A percentile compares a stretch with the other conserved stretches of the same genome.
Conservation (phyloP, 2,329 filamentous ascomycete genomes). For the Aspergillus eucalypticola region DNA sequence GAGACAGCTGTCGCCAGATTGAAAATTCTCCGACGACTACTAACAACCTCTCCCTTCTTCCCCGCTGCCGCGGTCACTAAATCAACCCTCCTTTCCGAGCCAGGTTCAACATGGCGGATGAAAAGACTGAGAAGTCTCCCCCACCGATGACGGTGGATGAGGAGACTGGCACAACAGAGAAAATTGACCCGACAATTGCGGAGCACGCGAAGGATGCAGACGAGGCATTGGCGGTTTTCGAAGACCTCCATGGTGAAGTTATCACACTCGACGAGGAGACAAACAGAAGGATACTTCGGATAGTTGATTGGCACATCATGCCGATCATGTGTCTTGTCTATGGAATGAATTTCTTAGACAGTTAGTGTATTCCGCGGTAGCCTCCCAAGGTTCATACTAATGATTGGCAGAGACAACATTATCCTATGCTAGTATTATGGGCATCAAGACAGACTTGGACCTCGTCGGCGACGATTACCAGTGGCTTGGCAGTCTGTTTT, state of each 20-base stretch:
- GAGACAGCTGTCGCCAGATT: neutral
- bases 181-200: slow-evolving; percentile 40
- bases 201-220: slow-evolving; percentile 61
- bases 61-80: neutral
- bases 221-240: slow-evolving; percentile 61
- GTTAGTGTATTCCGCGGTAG: slow-evolving; percentile 24
- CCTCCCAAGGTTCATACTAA: neutral
- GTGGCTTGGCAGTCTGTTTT: slow-evolving; percentile 56
- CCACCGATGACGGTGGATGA: slow-evolving; percentile 20
- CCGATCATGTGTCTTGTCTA: slow-evolving; percentile 61
- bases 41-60: neutral
- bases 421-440: slow-evolving; percentile 57
- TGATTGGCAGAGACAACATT: slow-evolving; percentile 46
- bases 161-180: slow-evolving; percentile 18
- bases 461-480: slow-evolving; percentile 50
- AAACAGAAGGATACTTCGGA: slow-evolving; percentile 59
- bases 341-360: slow-evolving; percentile 59
- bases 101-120: slow-evolving; percentile 29
- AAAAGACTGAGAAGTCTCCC: slow-evolving; percentile 49
- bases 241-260: slow-evolving; percentile 49
- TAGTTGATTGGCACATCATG: slow-evolving; percentile 65
- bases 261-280: slow-evolving; percentile 58
- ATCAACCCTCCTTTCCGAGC: neutral
- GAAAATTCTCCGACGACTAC: neutral
- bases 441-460: slow-evolving; percentile 50